Conservation (phyloP, 768 basidiomycete genomes). For the Rhodotorula diobovata region DNA sequence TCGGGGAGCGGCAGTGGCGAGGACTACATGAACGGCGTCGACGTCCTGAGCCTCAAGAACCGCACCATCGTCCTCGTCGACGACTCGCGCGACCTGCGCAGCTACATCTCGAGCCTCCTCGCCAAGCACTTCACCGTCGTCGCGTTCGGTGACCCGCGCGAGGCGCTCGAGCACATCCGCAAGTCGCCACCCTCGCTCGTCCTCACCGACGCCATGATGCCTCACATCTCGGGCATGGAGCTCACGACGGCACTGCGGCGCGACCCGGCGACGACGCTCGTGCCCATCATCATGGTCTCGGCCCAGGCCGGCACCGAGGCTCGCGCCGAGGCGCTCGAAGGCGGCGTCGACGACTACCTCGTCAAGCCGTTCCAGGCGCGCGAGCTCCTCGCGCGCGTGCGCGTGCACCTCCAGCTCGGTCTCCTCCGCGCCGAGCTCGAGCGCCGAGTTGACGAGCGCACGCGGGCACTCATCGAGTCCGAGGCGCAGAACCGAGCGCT, state of each 20-base stretch:
- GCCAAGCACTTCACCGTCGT: conserved; percentile 27
- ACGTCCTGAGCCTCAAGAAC: conserved; percentile 31
- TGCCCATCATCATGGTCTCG: conserved; percentile 36
- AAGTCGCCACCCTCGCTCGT: conserved; percentile 19
- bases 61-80: conserved; percentile 32
- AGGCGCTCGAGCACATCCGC: conserved; percentile 29
- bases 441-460: conserved; percentile 33
- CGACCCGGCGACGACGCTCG: conserved; percentile 12
- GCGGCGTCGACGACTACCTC: conserved; percentile 38
- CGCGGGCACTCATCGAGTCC: conserved; percentile 30
- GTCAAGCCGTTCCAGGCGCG: conserved; percentile 35
- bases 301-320: conserved; percentile 34
- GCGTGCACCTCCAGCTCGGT: conserved; percentile 34
- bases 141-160: conserved; percentile 18
- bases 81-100: conserved; percentile 30
- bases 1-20: conserved; percentile 13
- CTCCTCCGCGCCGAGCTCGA: conserved; percentile 35
- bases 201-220: conserved; percentile 13
- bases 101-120: conserved; percentile 27
- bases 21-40: conserved; percentile 14
- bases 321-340: conserved; percentile 29
- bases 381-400: conserved; percentile 34
- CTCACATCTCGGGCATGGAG: conserved; percentile 11
- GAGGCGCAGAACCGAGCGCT: conserved; percentile 30
- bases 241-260: conserved; percentile 23